Evolutionary conservation across 2,329 filamentous ascomycete species (phyloP).

Genomic region (Colletotrichum navitas): DNA sequence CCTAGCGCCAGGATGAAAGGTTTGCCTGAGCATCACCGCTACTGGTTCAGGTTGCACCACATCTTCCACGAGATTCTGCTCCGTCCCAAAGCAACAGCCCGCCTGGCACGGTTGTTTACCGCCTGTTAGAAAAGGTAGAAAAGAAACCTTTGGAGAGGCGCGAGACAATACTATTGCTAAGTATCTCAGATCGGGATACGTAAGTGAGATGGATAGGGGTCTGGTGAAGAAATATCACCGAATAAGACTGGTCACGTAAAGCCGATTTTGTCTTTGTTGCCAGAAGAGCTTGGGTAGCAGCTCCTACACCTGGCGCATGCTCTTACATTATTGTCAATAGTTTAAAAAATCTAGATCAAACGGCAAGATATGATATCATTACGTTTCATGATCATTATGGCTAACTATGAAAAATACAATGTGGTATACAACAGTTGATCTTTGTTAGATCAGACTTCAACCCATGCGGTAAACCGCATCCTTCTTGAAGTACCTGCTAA

Average conservation of each 20-base stretch:
- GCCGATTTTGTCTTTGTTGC: too few relatives aligned
- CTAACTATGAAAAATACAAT: slow-evolving; percentile 17
- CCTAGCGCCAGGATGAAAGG: slow-evolving; percentile 39
- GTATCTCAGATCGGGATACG: slow-evolving; percentile 41
- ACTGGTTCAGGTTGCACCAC: slow-evolving; percentile 45
- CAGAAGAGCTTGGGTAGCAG: not conserved
- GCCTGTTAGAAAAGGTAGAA: slow-evolving; percentile 32
- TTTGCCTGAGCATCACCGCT: slow-evolving; percentile 39
- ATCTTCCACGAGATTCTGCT: slow-evolving; percentile 39
- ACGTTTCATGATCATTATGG: slow-evolving; percentile 25
- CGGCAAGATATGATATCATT: not conserved
- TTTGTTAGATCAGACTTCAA: not conserved
- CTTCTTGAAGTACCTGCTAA: slow-evolving; percentile 44
- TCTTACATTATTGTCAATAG: not conserved
- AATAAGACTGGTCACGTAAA: slow-evolving; percentile 44
- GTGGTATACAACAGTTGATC: slow-evolving; percentile 25
- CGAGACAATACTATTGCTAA: slow-evolving; percentile 42
- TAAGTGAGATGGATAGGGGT: slow-evolving; percentile 11
- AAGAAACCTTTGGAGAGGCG: slow-evolving; percentile 37
- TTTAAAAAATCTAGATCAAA: too few relatives aligned
- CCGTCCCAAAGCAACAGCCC: not conserved
- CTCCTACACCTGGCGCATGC: too few relatives aligned
- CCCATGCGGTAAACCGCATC: slow-evolving; percentile 42
- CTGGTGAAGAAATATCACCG: not conserved
- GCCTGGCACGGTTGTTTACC: slow-evolving; percentile 39